phyloP scores from a whole-genome alignment of 805 yeast genomes.

The Komagataella pseudopastoris region DNA sequence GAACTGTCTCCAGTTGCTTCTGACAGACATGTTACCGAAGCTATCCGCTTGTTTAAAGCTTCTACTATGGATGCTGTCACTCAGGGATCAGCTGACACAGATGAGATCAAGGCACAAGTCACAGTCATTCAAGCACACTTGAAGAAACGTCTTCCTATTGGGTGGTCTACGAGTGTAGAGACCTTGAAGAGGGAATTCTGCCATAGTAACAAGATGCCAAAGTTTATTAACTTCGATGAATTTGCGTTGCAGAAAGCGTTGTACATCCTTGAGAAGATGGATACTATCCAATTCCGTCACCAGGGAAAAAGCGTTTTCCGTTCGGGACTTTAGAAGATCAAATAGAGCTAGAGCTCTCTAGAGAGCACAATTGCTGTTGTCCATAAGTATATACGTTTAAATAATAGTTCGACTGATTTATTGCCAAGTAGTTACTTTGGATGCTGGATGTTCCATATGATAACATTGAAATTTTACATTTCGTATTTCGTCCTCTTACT shows the following conservation, averaged over 20 bases:
- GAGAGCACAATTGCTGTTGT: no score
- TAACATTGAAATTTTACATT: background rate
- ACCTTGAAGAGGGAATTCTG: conserved; percentile 78
- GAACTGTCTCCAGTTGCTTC: conserved; percentile 73
- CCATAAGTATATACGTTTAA: no score
- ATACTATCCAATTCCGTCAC: conserved; percentile 75
- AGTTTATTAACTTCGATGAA: conserved; percentile 32
- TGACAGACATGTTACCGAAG: conserved; percentile 88
- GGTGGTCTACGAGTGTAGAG: conserved; percentile 86
- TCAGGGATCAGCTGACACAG: conserved; percentile 36
- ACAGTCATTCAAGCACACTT: conserved; percentile 71
- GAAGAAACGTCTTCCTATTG: conserved; percentile 84
- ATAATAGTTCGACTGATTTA: no score
- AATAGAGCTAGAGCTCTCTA: no score
- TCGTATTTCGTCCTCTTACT: background rate
- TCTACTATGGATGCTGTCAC: conserved; percentile 89
- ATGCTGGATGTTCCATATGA: background rate
- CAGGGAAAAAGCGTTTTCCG: conserved; percentile 77
- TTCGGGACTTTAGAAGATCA: conserved; percentile 24
- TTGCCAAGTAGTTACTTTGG: no score
- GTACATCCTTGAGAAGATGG: conserved; percentile 71
- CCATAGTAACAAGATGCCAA: conserved; percentile 26
- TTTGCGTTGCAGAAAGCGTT: conserved; percentile 76
- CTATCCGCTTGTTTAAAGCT: conserved; percentile 85
- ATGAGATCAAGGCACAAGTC: conserved; percentile 56